Evolutionary conservation across 23 red algal genomes (phyloP).

Genomic region (Gracilariopsis chorda): DNA sequence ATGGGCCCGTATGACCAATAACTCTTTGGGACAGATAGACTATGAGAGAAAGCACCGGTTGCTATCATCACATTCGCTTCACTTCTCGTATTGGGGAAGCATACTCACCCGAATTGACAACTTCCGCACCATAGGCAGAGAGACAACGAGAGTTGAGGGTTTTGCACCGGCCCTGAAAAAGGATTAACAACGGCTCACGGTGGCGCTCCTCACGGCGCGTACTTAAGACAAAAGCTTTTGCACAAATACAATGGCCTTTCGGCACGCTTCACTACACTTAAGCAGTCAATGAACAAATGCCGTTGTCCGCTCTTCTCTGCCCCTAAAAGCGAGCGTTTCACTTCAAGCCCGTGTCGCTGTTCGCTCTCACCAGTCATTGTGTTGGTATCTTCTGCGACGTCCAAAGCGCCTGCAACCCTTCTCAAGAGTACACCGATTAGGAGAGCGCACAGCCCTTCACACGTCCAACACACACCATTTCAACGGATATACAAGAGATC

Average conservation of each 20-base stretch:
- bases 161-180: background rate
- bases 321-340: background rate
- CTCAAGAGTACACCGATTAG: too few relatives aligned
- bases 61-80: background rate
- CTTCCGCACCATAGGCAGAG: background rate
- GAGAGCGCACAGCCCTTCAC: background rate
- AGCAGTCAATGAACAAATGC: too few relatives aligned
- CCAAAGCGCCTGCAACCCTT: too few relatives aligned
- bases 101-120: background rate
- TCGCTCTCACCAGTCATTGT: too few relatives aligned
- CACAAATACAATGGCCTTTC: background rate
- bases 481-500: background rate
- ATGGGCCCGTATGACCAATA: background rate
- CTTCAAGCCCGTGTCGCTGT: conserved; percentile 21
- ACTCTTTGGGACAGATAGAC: background rate
- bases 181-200: background rate
- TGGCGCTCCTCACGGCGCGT: background rate
- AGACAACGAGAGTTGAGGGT: background rate
- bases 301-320: too few relatives aligned
- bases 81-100: too few relatives aligned
- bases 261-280: too few relatives aligned
- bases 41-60: background rate
- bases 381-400: too few relatives aligned
- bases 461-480: background rate
- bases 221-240: background rate